Evolutionary conservation across 768 basidiomycete genomes (phyloP).

Genomic region (Trichaptum fuscoviolaceum): DNA sequence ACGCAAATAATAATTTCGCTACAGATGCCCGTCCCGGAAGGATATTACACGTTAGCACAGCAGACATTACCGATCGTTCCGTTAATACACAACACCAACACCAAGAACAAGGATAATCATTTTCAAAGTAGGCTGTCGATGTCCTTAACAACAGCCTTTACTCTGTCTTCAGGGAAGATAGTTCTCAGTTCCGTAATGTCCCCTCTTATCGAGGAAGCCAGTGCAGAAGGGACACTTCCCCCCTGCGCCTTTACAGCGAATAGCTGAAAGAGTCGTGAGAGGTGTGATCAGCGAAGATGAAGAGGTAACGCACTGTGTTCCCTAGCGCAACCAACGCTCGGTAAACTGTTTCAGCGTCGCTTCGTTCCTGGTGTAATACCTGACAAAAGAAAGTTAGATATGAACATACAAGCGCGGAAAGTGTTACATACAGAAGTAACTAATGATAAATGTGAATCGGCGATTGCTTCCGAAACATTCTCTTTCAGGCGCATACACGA

Average conservation of each 20-base stretch:
- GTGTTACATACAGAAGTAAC: conserved; percentile 39
- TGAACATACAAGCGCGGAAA: background rate
- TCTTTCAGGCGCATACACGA: conserved; percentile 53
- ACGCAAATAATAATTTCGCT: background rate
- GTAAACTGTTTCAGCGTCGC: conserved; percentile 66
- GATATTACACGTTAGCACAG: background rate
- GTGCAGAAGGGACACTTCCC: conserved; percentile 18
- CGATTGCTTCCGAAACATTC: conserved; percentile 34
- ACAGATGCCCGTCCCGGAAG: background rate
- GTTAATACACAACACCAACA: background rate
- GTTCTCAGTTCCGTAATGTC: conserved; percentile 35
- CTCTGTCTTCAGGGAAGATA: conserved; percentile 54
- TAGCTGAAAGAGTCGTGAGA: conserved; percentile 32
- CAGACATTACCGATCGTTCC: background rate
- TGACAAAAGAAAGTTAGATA: conserved; percentile 17
- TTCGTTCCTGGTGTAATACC: conserved; percentile 42
- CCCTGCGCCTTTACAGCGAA: conserved; percentile 39
- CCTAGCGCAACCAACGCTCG: conserved; percentile 69
- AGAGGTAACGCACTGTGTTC: conserved; percentile 48
- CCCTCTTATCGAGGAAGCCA: conserved; percentile 36
- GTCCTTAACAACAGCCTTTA: conserved; percentile 46
- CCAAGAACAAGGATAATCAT: background rate
- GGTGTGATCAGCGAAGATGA: conserved; percentile 5
- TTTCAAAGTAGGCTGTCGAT: conserved; percentile 37
- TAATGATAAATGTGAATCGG: conserved; percentile 39